A percentile compares a stretch with the other conserved stretches of the same genome.
Conservation (phyloP, 192 early-diverging fungal genomes). For the Entomortierella beljakovae region DNA sequence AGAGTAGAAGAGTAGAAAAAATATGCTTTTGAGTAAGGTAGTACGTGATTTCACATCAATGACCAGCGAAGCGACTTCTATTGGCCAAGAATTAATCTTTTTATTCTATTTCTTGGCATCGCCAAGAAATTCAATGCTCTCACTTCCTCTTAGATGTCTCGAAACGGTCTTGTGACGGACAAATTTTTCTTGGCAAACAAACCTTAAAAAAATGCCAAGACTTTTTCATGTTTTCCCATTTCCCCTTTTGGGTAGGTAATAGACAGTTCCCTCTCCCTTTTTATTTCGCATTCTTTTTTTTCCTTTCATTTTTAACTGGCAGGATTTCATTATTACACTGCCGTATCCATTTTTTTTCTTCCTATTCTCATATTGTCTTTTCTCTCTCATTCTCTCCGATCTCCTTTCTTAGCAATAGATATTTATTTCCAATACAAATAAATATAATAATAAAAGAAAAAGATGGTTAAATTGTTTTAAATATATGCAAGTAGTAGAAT, state of each 20-base stretch:
- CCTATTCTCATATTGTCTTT: background rate
- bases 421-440: no score
- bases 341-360: background rate
- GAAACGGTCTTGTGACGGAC: background rate
- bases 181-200: conserved; percentile 42
- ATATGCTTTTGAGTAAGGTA: no score
- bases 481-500: no score
- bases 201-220: conserved; percentile 44
- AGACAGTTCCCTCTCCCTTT: background rate
- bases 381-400: background rate
- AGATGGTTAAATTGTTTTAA: no score
- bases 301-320: no score
- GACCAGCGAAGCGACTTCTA: no score
- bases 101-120: conserved; percentile 12
- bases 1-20: no score
- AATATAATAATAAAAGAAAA: no score
- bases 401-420: background rate
- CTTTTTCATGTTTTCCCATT: conserved; percentile 22
- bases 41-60: no score
- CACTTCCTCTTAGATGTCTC: background rate
- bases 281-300: no score
- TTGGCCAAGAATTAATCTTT: no score
- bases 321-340: background rate
- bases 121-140: conserved; percentile 15
- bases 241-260: no score